Evolutionary conservation across 2,329 filamentous ascomycete genomes (phyloP), one percentile per base, ranked within the genome.

Genomic region (Diplodia sapinea): DNA sequence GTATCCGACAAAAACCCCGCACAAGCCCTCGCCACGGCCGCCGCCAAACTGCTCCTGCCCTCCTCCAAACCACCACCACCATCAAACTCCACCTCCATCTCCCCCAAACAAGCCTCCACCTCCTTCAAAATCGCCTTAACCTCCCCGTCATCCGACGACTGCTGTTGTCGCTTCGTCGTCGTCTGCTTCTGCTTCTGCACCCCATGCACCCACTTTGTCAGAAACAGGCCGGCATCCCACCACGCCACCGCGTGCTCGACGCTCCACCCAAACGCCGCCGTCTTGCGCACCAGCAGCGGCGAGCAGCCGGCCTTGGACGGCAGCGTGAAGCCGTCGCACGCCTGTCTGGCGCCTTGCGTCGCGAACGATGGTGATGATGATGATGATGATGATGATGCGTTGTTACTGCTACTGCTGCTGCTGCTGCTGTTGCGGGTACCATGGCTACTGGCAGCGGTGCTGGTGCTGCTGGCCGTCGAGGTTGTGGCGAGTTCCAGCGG

Each of bases 191-290:
- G 40, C 40, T 43, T 71, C 59, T 78, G 74, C 6, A 77, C 66
- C 4, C 70, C 73, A 50, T 78, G 74, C 8, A 76, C 72, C 75
- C 75, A 78, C 70, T 76, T 78, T 2, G 75, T 74, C 17, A 75
- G 70, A 62, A 77, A 73, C 3, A 78, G 55, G 3, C 74, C 74
- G 74, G 56, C 68, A 47, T 78, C 76, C 77, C 77, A 79, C 31
- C 71, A 75, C 9, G 76, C 73, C 54, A 77, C 70, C 17, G 76
- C 75, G 66, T 78, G 75, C 68, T 78, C 77, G 49, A 79, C 59
- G 52, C 75, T 76, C 73, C 74, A 78, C 8, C 69, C 73, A 23
- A 78, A 71, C 38, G 75, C 73, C 11, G 74, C 75, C 26, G 75
- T 77, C 70, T 77, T 78, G 51, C 72, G 71, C 15, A 75, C 67